phyloP scores from a whole-genome alignment of 1,284 basidiomycete genomes.

The Tylopilus sp. region DNA sequence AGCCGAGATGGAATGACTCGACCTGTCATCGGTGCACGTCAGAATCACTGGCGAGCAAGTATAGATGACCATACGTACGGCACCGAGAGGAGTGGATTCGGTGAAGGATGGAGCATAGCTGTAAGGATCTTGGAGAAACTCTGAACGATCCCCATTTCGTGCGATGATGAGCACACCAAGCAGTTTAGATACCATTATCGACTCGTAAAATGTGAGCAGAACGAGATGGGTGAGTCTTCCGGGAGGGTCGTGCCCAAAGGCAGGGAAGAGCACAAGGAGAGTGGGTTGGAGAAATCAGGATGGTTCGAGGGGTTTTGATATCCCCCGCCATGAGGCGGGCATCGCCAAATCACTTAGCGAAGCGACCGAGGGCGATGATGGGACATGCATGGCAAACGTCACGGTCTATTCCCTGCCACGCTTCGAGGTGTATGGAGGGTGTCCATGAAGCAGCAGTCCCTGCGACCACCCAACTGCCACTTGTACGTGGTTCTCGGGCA shows the following conservation, averaged over 20 bases:
- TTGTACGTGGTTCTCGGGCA: constrained; percentile 26
- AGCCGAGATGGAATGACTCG: constrained; percentile 70
- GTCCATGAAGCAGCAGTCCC: constrained; percentile 11
- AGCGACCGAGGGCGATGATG: constrained; percentile 30
- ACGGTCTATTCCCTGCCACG: constrained; percentile 30
- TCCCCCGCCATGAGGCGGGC: constrained; percentile 27
- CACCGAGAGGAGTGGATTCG: constrained; percentile 78
- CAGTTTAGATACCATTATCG: constrained; percentile 51
- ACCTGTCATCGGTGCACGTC: constrained; percentile 38
- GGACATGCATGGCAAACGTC: constrained; percentile 19
- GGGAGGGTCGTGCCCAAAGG: neutral
- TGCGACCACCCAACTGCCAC: constrained; percentile 19
- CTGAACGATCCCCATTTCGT: constrained; percentile 75
- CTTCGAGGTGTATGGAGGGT: constrained; percentile 25
- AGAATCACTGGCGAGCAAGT: neutral
- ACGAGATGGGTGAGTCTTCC: neutral
- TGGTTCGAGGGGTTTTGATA: constrained; percentile 30
- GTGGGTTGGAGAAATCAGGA: constrained; percentile 11
- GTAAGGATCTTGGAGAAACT: constrained; percentile 65
- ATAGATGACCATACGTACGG: constrained; percentile 42
- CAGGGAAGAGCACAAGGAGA: constrained; percentile 4
- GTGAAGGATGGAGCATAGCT: constrained; percentile 67
- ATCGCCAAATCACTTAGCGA: constrained; percentile 30
- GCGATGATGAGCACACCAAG: constrained; percentile 78
- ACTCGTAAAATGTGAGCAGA: constrained; percentile 14